Evolutionary conservation across 371 early-diverging fungal species (phyloP).

Genomic region (Mucor mucedo): DNA sequence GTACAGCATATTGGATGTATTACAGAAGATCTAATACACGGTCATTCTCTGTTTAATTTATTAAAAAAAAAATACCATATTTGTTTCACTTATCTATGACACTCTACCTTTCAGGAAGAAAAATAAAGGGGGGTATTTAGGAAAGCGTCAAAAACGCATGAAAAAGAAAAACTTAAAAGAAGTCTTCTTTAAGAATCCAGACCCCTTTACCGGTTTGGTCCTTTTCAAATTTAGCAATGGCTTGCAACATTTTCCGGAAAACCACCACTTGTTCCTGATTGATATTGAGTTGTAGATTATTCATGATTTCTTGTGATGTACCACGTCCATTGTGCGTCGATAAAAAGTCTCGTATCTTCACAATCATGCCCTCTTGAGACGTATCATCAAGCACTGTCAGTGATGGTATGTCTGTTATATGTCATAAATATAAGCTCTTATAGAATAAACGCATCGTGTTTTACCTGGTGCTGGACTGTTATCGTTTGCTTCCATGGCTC

Average conservation of each 20-base stretch:
- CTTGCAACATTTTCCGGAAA: conserved; percentile 72
- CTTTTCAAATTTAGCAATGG: conserved; percentile 62
- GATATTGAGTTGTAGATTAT: conserved; percentile 48
- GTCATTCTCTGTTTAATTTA: too few species aligned
- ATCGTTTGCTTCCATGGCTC: conserved; percentile 34
- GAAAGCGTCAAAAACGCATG: background rate
- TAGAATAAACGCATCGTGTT: too few species aligned
- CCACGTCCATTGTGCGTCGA: conserved; percentile 53
- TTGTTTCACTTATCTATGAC: background rate
- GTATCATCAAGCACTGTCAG: conserved; percentile 29
- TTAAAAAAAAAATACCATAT: background rate
- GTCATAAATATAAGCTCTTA: too few species aligned
- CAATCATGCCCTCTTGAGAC: conserved; percentile 49
- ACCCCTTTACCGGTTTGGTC: conserved; percentile 42
- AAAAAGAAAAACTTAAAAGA: conserved; percentile 26
- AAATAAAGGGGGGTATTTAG: background rate
- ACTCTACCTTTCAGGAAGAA: background rate
- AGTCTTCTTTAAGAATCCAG: conserved; percentile 62
- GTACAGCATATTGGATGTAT: too few species aligned
- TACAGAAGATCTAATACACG: too few species aligned
- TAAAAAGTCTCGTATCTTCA: conserved; percentile 61
- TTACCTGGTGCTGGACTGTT: background rate
- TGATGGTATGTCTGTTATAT: conserved; percentile 6
- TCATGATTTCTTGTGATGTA: conserved; percentile 56
- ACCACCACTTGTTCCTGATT: conserved; percentile 55